Evolutionary conservation across 768 basidiomycete genomes (phyloP), one percentile per base, ranked within the genome.

Genomic region (Cystoderma amianthinum): DNA sequence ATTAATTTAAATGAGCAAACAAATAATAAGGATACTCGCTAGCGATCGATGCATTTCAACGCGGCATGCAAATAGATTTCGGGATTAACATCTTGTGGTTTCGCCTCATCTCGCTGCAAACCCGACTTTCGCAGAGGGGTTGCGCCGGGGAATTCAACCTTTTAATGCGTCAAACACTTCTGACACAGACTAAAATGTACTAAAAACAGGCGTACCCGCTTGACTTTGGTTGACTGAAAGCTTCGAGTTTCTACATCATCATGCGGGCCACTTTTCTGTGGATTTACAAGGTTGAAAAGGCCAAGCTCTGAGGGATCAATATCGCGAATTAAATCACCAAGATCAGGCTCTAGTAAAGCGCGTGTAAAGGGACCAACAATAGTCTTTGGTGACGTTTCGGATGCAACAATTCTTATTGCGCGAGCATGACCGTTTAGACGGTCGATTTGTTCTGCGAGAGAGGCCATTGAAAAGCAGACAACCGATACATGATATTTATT

Each of bases 271-370:
- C n/a, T n/a, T n/a, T n/a, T n/a, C n/a, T n/a, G n/a, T n/a, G 52
- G 30, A 55, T 60, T 54, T 2, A 73, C 63, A 39, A 87, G 69
- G 5, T 71, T 78, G 61, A 89, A 88, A 18, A 90, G 76, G 25
- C 86, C 86, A 19, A 87, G 71, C 53, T 90, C 87, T 4, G 85
- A 78, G 6, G 80, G 67, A 48, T 89, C 85, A 45, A 82, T 68
- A 51, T 89, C 87, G 52, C 87, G 84, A 45, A 88, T 85, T 46
- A 89, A 76, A 52, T 88, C 82, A 32, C 80, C 80, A 6, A 89
- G 72, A 38, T 72, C 61, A 0, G 78, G 69, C 15, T 69, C 48
- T 18, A 90, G 76, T 6, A 87, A 72, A 2, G 87, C 84, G 39
- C 57, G 63, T 4, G 83, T 76, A 54, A 88, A 89, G 2, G 75